Percentiles rank a stretch among this genome's conserved stretches.
Evolutionary conservation across 2,329 filamentous ascomycete genomes (phyloP).

Genomic region (Xylariaceae sp.): DNA sequence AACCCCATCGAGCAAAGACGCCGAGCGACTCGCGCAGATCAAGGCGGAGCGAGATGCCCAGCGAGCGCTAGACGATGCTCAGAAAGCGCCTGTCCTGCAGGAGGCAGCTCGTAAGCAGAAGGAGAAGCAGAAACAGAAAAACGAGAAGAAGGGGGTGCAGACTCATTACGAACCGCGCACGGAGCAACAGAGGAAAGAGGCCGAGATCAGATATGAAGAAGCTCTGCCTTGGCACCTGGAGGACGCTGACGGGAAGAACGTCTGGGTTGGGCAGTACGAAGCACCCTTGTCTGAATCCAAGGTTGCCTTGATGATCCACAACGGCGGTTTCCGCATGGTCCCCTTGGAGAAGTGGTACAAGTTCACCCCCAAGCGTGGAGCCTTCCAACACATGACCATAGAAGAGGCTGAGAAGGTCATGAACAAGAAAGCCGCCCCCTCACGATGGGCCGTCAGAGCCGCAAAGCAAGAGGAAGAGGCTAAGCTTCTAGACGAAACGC

Average conservation of each 20-base stretch:
- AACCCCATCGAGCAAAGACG: constrained; percentile 48
- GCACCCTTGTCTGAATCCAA: constrained; percentile 80
- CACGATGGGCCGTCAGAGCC: constrained; percentile 72
- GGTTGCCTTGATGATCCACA: constrained; percentile 67
- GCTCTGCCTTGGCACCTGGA: constrained; percentile 94
- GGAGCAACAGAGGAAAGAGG: constrained; percentile 72
- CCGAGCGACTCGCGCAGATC: constrained; percentile 58
- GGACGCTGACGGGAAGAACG: constrained; percentile 91
- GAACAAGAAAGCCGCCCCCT: constrained; percentile 67
- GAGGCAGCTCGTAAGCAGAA: constrained; percentile 39
- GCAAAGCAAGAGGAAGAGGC: constrained; percentile 44
- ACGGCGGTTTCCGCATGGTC: constrained; percentile 70
- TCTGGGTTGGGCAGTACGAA: constrained; percentile 88
- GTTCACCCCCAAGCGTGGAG: constrained; percentile 66
- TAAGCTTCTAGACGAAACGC: constrained; percentile 51
- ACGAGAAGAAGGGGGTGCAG: constrained; percentile 72
- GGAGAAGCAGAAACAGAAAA: constrained; percentile 55
- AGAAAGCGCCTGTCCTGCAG: constrained; percentile 79
- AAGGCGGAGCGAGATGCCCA: constrained; percentile 79
- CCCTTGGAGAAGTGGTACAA: constrained; percentile 95
- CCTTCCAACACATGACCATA: constrained; percentile 68
- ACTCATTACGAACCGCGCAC: constrained; percentile 73
- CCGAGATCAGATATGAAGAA: constrained; percentile 80
- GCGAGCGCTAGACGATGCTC: constrained; percentile 77
- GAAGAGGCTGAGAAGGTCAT: constrained; percentile 82